These are phyloP conservation scores for Claviceps capensis DNA, from an alignment of 2,329 filamentous ascomycete species.

Conservation along the genomic window DNA sequence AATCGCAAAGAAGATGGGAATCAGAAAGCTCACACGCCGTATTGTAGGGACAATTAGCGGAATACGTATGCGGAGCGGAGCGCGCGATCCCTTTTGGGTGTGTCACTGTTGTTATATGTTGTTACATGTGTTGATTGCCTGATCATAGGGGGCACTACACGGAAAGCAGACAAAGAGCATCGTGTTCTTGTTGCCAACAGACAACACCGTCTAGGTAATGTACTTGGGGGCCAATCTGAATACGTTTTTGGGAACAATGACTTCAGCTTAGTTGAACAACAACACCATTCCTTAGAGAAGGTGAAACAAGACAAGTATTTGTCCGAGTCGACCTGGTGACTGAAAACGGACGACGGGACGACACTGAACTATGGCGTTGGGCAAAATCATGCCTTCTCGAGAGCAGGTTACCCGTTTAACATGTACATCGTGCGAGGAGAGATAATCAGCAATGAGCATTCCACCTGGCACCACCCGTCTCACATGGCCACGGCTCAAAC, in stretches of 20 bases:
- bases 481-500: not conserved
- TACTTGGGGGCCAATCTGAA: no score
- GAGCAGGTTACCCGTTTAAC: no score
- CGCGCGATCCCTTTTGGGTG: not conserved
- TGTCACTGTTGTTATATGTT: not conserved
- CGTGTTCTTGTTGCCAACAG: not conserved
- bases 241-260: not conserved
- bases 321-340: not conserved
- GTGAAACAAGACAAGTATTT: not conserved
- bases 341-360: not conserved
- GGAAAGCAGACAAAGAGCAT: not conserved
- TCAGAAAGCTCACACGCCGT: not conserved
- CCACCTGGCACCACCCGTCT: no score
- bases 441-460: no score
- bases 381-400: no score
- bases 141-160: not conserved
- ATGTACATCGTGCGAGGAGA: no score
- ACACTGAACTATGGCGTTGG: not conserved
- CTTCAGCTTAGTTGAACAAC: not conserved
- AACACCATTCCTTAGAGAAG: not conserved
- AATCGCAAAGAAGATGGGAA: not conserved
- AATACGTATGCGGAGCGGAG: not conserved
- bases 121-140: not conserved
- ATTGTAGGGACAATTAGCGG: not conserved
- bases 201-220: not conserved